phyloP scores from a whole-genome alignment of 1,139 yeast species.

The Pichia sp. region DNA sequence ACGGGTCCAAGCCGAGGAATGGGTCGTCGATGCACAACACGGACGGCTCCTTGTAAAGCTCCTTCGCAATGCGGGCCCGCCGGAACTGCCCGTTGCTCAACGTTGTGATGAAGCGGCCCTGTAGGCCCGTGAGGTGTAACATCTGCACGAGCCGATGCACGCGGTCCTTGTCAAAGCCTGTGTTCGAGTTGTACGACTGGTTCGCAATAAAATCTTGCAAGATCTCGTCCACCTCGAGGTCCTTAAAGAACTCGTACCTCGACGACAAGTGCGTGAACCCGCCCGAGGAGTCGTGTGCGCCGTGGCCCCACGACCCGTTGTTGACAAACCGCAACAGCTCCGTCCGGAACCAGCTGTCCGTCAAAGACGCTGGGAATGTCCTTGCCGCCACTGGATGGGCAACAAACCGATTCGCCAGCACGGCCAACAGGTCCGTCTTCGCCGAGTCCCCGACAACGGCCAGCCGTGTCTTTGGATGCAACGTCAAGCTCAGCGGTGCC shows the following conservation, averaged over 20 bases:
- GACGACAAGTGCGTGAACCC: slow-evolving; percentile 70
- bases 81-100: slow-evolving; percentile 92
- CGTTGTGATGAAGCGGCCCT: slow-evolving; percentile 76
- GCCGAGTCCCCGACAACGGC: slow-evolving; percentile 46
- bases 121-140: slow-evolving; percentile 53
- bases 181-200: slow-evolving; percentile 47
- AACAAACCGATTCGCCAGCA: slow-evolving; percentile 44
- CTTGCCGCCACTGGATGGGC: slow-evolving; percentile 53
- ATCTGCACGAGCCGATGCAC: slow-evolving; percentile 30
- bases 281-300: slow-evolving; percentile 33
- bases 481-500: slow-evolving; percentile 30
- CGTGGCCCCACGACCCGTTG: slow-evolving; percentile 38
- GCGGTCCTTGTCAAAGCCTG: slow-evolving; percentile 17
- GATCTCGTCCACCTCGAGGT: slow-evolving; percentile 67
- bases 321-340: slow-evolving; percentile 63
- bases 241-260: slow-evolving; percentile 81
- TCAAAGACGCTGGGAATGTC: slow-evolving; percentile 45
- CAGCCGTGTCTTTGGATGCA: slow-evolving; percentile 39
- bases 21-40: slow-evolving; percentile 83
- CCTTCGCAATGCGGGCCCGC: slow-evolving; percentile 78
- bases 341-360: slow-evolving; percentile 38
- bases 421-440: slow-evolving; percentile 41
- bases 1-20: slow-evolving; percentile 83
- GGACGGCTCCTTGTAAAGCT: slow-evolving; percentile 61
- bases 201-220: slow-evolving; percentile 59